Evolutionary conservation across 805 yeast genomes (phyloP).

Genomic region (Saturnispora diversa): DNA sequence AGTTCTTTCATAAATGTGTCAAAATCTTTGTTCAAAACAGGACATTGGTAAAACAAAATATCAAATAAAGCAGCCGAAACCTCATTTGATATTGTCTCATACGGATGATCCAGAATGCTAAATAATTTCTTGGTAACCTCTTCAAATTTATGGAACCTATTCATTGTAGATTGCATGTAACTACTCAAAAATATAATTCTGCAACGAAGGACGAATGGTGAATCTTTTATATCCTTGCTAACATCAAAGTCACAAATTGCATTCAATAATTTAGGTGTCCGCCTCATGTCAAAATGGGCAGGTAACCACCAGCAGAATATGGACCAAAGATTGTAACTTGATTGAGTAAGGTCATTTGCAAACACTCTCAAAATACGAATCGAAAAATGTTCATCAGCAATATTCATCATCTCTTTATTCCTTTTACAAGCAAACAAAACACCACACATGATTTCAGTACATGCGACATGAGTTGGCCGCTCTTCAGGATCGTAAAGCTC

Average conservation of each 20-base stretch:
- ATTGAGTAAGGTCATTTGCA: conserved; percentile 59
- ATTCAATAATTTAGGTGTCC: conserved; percentile 46
- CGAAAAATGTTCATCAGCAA: conserved; percentile 41
- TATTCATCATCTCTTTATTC: conserved; percentile 23
- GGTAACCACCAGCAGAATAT: conserved; percentile 71
- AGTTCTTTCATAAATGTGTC: conserved; percentile 27
- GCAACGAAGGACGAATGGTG: conserved; percentile 59
- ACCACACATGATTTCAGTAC: conserved; percentile 64
- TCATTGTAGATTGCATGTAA: conserved; percentile 22
- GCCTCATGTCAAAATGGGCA: conserved; percentile 54
- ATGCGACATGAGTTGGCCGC: conserved; percentile 65
- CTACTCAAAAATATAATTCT: conserved; percentile 49
- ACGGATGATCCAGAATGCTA: conserved; percentile 51
- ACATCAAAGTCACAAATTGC: conserved; percentile 41
- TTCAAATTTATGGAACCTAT: conserved; percentile 43
- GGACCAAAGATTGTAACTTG: conserved; percentile 66
- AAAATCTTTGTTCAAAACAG: conserved; percentile 24
- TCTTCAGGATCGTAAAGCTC: conserved; percentile 55
- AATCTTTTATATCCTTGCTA: conserved; percentile 39
- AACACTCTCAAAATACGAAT: conserved; percentile 40
- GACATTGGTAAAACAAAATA: conserved; percentile 23
- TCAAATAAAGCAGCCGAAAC: conserved; percentile 53
- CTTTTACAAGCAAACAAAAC: conserved; percentile 44
- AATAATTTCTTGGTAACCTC: conserved; percentile 38
- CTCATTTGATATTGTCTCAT: conserved; percentile 62